A percentile compares a stretch with the other conserved stretches of the same genome.
These are phyloP conservation scores for Phytophthora chlamydospora DNA, from an alignment of 352 stramenopile genomes.

Conservation along the genomic window DNA sequence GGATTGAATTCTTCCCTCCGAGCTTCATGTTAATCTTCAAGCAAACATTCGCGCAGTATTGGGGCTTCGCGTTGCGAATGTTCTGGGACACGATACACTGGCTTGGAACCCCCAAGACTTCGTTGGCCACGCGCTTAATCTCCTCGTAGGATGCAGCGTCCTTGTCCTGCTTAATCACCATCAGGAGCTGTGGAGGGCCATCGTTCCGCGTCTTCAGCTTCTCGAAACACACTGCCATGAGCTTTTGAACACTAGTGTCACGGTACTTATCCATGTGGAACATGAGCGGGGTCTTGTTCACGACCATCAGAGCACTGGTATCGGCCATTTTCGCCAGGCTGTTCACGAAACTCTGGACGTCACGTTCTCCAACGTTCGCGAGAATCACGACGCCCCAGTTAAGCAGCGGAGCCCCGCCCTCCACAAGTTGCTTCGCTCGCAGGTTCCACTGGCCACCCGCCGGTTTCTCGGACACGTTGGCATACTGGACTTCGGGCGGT, in stretches of 20 bases:
- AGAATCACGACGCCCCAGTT: constrained; percentile 57
- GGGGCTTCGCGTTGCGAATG: constrained; percentile 32
- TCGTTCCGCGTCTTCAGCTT: background rate
- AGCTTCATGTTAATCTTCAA: constrained; percentile 75
- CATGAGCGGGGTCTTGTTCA: constrained; percentile 35
- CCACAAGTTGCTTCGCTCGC: constrained; percentile 58
- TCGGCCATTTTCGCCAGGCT: constrained; percentile 29
- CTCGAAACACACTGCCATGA: constrained; percentile 33
- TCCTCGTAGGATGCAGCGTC: background rate
- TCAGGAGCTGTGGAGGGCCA: constrained; percentile 3
- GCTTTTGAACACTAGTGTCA: constrained; percentile 43
- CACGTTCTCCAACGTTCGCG: constrained; percentile 25
- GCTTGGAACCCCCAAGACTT: constrained; percentile 54
- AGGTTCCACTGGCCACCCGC: constrained; percentile 67
- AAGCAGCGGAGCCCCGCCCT: constrained; percentile 29
- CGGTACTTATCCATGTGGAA: constrained; percentile 37
- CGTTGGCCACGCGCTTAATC: constrained; percentile 28
- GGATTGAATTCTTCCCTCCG: constrained; percentile 52
- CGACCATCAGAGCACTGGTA: constrained; percentile 39
- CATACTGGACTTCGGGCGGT: constrained; percentile 56
- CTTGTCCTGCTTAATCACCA: background rate
- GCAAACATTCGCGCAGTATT: constrained; percentile 64
- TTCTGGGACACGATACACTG: constrained; percentile 60
- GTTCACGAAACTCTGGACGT: constrained; percentile 39
- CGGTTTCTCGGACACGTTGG: constrained; percentile 54